Percentiles rank a stretch among this genome's conserved stretches.
Conservation (phyloP, 2,329 filamentous ascomycete species). For the Chaetomium strumarium region DNA sequence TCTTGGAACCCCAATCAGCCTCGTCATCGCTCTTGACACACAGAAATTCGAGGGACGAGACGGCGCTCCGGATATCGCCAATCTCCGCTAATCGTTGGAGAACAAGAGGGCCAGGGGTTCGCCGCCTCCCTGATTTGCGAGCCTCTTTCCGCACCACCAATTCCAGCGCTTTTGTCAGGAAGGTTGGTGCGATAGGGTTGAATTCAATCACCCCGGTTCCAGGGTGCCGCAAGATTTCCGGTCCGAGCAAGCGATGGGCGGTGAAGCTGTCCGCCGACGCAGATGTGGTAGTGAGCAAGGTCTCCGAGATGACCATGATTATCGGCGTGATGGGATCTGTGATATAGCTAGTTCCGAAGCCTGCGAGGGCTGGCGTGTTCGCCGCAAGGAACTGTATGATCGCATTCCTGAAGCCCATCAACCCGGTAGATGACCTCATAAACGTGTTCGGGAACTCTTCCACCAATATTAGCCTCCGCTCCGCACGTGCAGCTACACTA, state of each 20-base stretch:
- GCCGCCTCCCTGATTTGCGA: slow-evolving; percentile 65
- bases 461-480: slow-evolving; percentile 60
- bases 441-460: slow-evolving; percentile 81
- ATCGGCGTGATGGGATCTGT: slow-evolving; percentile 59
- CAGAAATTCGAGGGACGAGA: slow-evolving; percentile 86
- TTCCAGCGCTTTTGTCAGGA: slow-evolving; percentile 78
- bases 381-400: slow-evolving; percentile 69
- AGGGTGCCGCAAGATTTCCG: slow-evolving; percentile 77
- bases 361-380: slow-evolving; percentile 52
- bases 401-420: slow-evolving; percentile 67
- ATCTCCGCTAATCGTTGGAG: slow-evolving; percentile 76
- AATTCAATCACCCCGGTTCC: slow-evolving; percentile 80
- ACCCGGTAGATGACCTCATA: slow-evolving; percentile 54
- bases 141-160: slow-evolving; percentile 80
- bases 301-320: slow-evolving; percentile 88
- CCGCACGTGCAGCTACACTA: slow-evolving; percentile 10
- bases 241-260: slow-evolving; percentile 79
- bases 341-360: slow-evolving; percentile 38
- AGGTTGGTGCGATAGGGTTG: slow-evolving; percentile 82
- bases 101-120: slow-evolving; percentile 71
- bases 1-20: slow-evolving; percentile 67
- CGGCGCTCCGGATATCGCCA: slow-evolving; percentile 88
- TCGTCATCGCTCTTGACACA: slow-evolving; percentile 75
- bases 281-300: slow-evolving; percentile 75
- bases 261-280: slow-evolving; percentile 88